Evolutionary conservation across 306 rosid genomes (phyloP).

Genomic region (Mimosa bimucronata): DNA sequence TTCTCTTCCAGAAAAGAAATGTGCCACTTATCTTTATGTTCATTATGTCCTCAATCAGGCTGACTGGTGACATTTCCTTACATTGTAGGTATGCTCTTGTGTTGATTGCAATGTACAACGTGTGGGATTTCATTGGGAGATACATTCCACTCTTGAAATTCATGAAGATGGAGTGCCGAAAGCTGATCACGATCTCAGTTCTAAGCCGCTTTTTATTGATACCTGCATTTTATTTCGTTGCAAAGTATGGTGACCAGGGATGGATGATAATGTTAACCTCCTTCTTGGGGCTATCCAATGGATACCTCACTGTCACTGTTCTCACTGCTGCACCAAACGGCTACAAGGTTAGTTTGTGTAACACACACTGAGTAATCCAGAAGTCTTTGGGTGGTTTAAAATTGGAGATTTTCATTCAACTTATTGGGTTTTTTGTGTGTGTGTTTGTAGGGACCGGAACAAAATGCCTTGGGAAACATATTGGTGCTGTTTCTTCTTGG

Average conservation of each 20-base stretch:
- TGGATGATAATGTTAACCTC: conserved; percentile 91
- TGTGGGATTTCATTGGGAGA: conserved; percentile 79
- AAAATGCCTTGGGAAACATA: conserved; percentile 90
- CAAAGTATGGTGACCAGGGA: conserved; percentile 84
- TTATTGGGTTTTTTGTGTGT: not conserved
- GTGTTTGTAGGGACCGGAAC: conserved; percentile 83
- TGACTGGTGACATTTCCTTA: not conserved
- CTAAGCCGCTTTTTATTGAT: conserved; percentile 72
- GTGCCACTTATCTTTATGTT: not conserved
- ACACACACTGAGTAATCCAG: not conserved
- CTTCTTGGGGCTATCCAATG: conserved; percentile 82
- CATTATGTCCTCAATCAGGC: conserved; percentile 9
- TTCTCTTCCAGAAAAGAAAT: not conserved
- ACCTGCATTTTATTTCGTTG: conserved; percentile 86
- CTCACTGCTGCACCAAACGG: conserved; percentile 93
- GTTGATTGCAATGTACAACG: conserved; percentile 80
- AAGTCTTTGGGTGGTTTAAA: not conserved
- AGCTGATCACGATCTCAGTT: conserved; percentile 45
- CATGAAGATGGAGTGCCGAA: conserved; percentile 70
- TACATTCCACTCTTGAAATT: conserved; percentile 63
- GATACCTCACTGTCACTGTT: conserved; percentile 86
- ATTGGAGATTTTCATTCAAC: not conserved
- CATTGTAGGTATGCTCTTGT: conserved; percentile 79
- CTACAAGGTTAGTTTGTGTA: conserved; percentile 67
- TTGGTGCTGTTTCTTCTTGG: conserved; percentile 75